phyloP scores from a whole-genome alignment of 1,284 basidiomycete genomes.

The Phlebopus sp. region DNA sequence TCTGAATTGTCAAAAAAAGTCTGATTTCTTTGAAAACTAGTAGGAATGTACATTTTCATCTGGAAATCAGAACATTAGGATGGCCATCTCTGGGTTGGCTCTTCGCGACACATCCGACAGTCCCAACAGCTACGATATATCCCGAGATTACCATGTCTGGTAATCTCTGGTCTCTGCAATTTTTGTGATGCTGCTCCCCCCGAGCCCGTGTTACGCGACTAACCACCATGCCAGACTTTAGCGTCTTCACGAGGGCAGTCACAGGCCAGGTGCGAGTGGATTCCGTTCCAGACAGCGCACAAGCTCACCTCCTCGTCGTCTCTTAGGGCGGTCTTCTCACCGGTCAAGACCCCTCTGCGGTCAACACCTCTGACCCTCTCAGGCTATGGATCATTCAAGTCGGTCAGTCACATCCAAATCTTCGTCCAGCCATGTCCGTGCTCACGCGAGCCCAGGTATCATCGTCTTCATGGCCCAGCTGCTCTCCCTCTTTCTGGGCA shows the following conservation, averaged over 20 bases:
- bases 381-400: constrained; percentile 90
- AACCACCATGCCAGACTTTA: no score
- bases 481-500: constrained; percentile 67
- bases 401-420: constrained; percentile 44
- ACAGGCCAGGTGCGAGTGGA: constrained; percentile 38
- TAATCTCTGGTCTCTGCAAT: no score
- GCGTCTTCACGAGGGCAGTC: constrained; percentile 35
- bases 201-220: no score
- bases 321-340: constrained; percentile 67
- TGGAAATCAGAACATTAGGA: no score
- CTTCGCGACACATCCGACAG: no score
- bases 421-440: not conserved
- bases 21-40: no score
- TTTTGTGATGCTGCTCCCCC: no score
- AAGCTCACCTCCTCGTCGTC: constrained; percentile 1
- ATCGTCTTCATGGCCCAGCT: constrained; percentile 78
- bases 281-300: not conserved
- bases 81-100: no score
- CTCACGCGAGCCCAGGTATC: constrained; percentile 20
- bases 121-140: no score
- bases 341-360: constrained; percentile 67
- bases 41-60: no score
- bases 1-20: no score
- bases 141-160: no score
- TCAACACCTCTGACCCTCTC: constrained; percentile 70